phyloP scores from a whole-genome alignment of 2,329 filamentous ascomycete genomes.

The Leptoxyphium fumago region DNA sequence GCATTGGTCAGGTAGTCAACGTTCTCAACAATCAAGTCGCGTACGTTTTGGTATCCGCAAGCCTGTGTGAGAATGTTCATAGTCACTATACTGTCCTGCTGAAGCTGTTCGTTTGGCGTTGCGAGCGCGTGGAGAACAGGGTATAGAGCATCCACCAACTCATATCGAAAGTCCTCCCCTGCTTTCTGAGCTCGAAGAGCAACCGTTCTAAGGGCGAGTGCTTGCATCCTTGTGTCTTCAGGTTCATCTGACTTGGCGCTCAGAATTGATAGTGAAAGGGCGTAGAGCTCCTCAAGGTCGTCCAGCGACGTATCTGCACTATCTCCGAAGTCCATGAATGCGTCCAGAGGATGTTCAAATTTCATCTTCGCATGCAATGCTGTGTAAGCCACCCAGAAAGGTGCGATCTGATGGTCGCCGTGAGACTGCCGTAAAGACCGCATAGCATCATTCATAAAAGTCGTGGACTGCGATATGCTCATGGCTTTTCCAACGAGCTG shows the following conservation, averaged over 20 bases:
- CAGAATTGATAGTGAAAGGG: constrained; percentile 50
- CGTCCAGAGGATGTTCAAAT: constrained; percentile 42
- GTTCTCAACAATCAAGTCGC: constrained; percentile 72
- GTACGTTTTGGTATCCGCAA: constrained; percentile 61
- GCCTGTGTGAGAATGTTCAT: constrained; percentile 64
- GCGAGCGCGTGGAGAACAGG: constrained; percentile 81
- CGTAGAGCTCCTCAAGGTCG: constrained; percentile 49
- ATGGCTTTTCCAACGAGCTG: constrained; percentile 22
- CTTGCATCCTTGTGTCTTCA: constrained; percentile 57
- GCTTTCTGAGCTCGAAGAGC: constrained; percentile 59
- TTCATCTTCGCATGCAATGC: constrained; percentile 46
- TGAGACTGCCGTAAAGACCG: constrained; percentile 44
- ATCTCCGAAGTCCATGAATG: constrained; percentile 45
- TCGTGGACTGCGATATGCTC: constrained; percentile 3
- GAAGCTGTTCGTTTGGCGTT: constrained; percentile 50
- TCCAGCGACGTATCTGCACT: constrained; percentile 6
- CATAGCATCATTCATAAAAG: constrained; percentile 49
- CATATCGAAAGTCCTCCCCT: constrained; percentile 56
- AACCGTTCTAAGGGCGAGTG: constrained; percentile 66
- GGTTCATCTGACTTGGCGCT: constrained; percentile 25
- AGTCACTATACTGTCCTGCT: constrained; percentile 67
- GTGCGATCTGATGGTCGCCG: constrained; percentile 47
- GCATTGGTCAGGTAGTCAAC: constrained; percentile 96
- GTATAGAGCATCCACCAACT: constrained; percentile 83
- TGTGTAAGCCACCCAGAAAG: constrained; percentile 68